phyloP scores from a whole-genome alignment of 176 grass and related monocot genomes.

The Melocanna baccifera region DNA sequence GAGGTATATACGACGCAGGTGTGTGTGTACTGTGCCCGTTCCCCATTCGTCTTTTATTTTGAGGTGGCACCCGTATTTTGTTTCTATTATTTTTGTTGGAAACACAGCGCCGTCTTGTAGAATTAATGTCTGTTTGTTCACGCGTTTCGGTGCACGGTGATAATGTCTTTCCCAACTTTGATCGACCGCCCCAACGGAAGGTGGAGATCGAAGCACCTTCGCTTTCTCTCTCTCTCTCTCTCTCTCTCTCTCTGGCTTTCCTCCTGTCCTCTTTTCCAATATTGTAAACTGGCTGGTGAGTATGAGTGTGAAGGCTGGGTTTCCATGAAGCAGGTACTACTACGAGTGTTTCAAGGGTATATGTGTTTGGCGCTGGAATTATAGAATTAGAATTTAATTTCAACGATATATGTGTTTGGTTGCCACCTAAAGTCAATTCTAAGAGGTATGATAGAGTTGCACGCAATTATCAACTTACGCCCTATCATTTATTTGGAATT shows the following conservation, averaged over 20 bases:
- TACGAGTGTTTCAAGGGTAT: no score
- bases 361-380: no score
- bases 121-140: neutral
- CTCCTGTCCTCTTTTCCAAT: no score
- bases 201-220: neutral
- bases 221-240: no score
- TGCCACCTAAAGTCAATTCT: no score
- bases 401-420: no score
- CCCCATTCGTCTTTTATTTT: neutral
- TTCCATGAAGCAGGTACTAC: neutral
- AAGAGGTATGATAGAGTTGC: no score
- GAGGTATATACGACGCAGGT: neutral
- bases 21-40: neutral
- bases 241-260: neutral
- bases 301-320: neutral
- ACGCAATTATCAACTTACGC: no score
- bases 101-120: neutral
- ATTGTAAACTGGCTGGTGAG: neutral
- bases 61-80: neutral
- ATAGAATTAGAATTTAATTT: no score
- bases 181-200: neutral
- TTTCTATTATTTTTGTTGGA: neutral
- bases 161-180: neutral
- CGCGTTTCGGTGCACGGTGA: neutral
- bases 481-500: no score